Evolutionary conservation across 768 basidiomycete genomes (phyloP).

Genomic region (Tulasnella sp.): DNA sequence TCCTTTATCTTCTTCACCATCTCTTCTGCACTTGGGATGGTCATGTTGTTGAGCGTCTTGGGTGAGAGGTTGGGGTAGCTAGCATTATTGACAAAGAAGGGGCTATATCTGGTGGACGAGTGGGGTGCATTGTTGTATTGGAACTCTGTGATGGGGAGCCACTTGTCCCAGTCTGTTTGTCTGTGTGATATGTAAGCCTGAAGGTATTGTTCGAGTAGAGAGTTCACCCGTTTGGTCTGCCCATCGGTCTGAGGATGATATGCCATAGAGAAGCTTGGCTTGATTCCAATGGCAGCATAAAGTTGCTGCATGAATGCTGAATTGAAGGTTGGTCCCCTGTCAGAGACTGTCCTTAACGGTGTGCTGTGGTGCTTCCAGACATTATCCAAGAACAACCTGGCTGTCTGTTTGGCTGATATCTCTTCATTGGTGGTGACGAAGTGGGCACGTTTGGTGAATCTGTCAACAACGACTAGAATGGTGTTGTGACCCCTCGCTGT

Average conservation of each 20-base stretch:
- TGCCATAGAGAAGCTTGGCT: not conserved
- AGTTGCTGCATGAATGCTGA: not conserved
- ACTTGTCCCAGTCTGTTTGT: not conserved
- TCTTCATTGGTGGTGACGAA: not conserved
- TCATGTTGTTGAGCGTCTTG: not conserved
- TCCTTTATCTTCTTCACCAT: not conserved
- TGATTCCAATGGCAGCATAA: not conserved
- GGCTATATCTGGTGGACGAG: not conserved
- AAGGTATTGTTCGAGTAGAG: conserved; percentile 5
- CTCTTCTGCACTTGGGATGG: not conserved
- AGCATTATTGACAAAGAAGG: not conserved
- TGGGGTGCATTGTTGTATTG: not conserved
- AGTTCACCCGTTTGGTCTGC: conserved; percentile 6
- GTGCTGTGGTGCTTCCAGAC: conserved; percentile 7
- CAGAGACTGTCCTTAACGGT: not conserved
- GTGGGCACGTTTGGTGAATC: conserved; percentile 4
- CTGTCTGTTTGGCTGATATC: not conserved
- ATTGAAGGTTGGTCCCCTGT: conserved; percentile 1
- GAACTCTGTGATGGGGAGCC: not conserved
- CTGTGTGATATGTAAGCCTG: not conserved
- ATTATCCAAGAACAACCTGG: conserved; percentile 1
- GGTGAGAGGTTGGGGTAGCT: not conserved
- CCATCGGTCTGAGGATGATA: conserved; percentile 15
- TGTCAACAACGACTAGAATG: conserved; percentile 4
- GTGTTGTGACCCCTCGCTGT: not conserved